Base-by-base conservation (phyloP, 2,329 filamentous ascomycete species). In the Teratosphaeria viscida region DNA sequence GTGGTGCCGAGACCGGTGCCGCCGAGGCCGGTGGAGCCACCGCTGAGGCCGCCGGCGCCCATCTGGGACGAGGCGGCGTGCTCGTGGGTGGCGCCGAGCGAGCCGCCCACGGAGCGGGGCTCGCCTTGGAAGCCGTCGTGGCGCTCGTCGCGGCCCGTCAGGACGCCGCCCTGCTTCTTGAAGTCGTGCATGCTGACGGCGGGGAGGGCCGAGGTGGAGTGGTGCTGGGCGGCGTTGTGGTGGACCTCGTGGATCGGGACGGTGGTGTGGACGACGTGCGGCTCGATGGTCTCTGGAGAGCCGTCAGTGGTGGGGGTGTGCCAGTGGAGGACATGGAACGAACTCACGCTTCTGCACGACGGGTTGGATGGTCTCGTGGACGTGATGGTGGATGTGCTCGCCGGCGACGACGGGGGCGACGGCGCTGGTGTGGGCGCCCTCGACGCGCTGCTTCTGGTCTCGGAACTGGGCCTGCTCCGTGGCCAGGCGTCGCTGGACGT, bases 221-320 rank as follows among this genome's bases (percentile, higher is more conserved):
- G 87, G 69, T 88, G 83, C 61, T 87, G 80, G 1, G 86, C 78
- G 14, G 81, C 78, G 56, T 86, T 83, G 66, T 89, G 84, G 69
- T 90, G 87, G 1, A 82, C 81, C 74, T 90, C 87, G 64, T 90
- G 87, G 52, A 90, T 80, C 0, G 87, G 87, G 0, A 87, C 78
- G 1, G 85, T 89, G 27, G 84, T 89, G 76, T 90, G 88, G 1
- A 89, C 78, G 3, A 90, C 68, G 16, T 83, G 79, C 1, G 85
- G 85, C 63, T 87, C 82, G 32, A 89, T 76, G 0, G 81, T 83
- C 64, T 89, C 84, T 65, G 58, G 26, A 55, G 19, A 19, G 19
- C 19, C 19, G 19, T 19, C 19, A 19, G 19, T 19, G 19, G 19
- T 19, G 19, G 19, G 19, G 19, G 19, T 19, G 1, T 19, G 19